Conservation (phyloP, 2,329 filamentous ascomycete species). For the Clonostachys chloroleuca region DNA sequence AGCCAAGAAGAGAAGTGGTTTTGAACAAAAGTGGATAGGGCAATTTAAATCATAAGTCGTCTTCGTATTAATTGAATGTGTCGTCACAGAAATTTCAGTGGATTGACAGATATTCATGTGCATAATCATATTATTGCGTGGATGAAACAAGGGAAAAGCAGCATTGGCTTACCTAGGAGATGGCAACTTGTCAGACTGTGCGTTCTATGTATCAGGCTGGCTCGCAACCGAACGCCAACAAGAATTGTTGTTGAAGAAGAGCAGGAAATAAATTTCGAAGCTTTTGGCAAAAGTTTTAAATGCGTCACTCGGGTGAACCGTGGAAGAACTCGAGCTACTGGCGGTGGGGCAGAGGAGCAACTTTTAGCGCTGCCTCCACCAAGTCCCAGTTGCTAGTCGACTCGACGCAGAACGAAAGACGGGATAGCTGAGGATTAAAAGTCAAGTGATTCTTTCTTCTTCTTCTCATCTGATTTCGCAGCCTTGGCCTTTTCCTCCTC, state of each 20-base stretch:
- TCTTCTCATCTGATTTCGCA: slow-evolving; percentile 47
- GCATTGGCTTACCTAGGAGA: neutral
- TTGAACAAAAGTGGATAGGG: neutral
- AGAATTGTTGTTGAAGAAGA: no score
- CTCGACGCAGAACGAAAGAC: neutral
- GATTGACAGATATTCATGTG: slow-evolving; percentile 55
- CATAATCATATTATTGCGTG: slow-evolving; percentile 39
- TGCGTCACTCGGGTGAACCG: no score
- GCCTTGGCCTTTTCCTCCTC: slow-evolving; percentile 16
- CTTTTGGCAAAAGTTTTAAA: no score
- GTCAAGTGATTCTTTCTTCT: slow-evolving; percentile 66
- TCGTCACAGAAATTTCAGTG: slow-evolving; percentile 47
- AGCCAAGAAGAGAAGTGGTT: neutral
- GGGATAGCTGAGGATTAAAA: neutral
- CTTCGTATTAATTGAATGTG: slow-evolving; percentile 35
- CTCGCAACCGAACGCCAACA: no score
- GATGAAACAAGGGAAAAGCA: slow-evolving; percentile 1
- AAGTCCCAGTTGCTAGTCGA: no score
- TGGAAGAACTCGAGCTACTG: no score
- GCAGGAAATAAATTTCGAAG: no score
- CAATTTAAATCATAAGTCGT: slow-evolving; percentile 33
- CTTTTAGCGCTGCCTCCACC: no score
- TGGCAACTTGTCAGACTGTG: no score
- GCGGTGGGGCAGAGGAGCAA: no score
- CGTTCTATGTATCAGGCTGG: no score